A percentile compares a stretch with the other conserved stretches of the same genome.
These are phyloP conservation scores for Penicillium sclerotiorum DNA, from an alignment of 2,329 filamentous ascomycete species.

Conservation along the genomic window DNA sequence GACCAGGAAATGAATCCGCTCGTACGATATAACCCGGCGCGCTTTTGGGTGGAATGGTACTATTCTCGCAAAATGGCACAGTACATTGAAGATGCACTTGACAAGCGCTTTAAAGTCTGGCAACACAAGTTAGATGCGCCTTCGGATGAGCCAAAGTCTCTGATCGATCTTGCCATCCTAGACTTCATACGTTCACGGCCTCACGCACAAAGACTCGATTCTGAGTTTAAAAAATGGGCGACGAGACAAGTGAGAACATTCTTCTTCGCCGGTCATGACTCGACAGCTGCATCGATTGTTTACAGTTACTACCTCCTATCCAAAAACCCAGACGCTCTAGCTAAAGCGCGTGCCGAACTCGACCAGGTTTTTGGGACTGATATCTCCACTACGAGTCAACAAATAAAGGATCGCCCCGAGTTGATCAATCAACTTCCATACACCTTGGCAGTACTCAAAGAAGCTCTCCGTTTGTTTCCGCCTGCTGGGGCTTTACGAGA, in stretches of 20 bases:
- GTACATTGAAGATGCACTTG: neutral
- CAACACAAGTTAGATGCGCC: no score
- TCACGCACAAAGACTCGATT: no score
- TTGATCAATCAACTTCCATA: constrained; percentile 54
- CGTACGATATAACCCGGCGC: neutral
- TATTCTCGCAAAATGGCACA: neutral
- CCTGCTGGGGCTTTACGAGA: constrained; percentile 31
- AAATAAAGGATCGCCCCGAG: constrained; percentile 40
- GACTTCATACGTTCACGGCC: no score
- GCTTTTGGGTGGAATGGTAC: neutral
- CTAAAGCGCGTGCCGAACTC: constrained; percentile 52
- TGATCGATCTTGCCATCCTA: no score
- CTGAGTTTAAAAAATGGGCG: no score
- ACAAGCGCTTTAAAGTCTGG: neutral
- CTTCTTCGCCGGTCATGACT: constrained; percentile 32
- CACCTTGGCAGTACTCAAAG: constrained; percentile 58
- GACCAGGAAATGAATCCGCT: neutral
- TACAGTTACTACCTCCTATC: constrained; percentile 27
- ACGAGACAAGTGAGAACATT: constrained; percentile 34
- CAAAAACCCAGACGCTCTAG: constrained; percentile 29
- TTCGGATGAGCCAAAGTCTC: no score
- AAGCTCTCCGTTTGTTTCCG: constrained; percentile 57
- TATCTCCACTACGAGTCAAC: constrained; percentile 30
- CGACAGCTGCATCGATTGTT: constrained; percentile 20
- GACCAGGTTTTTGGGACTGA: constrained; percentile 55